A percentile compares a stretch with the other conserved stretches of the same genome.
Evolutionary conservation across 2,329 filamentous ascomycete species (phyloP).

Genomic region (Cercospora canescens): DNA sequence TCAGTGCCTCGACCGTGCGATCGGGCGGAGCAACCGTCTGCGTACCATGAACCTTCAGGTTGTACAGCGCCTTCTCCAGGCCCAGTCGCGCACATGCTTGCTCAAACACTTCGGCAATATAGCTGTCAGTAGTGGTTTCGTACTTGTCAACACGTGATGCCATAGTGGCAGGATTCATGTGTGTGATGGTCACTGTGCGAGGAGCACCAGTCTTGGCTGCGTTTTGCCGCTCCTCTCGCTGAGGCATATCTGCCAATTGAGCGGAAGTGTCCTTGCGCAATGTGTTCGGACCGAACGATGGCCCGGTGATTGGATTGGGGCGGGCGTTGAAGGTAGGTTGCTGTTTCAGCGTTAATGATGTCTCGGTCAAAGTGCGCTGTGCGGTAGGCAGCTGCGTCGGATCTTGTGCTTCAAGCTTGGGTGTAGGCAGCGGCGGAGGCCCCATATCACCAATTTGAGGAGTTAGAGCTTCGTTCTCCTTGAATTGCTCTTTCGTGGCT

Average conservation of each 20-base stretch:
- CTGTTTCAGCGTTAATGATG: slow-evolving; percentile 21
- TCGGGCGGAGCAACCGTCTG: slow-evolving; percentile 75
- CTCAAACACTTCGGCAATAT: slow-evolving; percentile 79
- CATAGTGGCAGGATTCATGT: slow-evolving; percentile 65
- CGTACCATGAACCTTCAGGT: slow-evolving; percentile 74
- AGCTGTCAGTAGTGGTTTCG: slow-evolving; percentile 77
- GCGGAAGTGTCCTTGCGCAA: slow-evolving; percentile 47
- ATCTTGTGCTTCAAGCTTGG: slow-evolving; percentile 13
- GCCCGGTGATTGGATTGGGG: slow-evolving; percentile 52
- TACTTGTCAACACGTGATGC: slow-evolving; percentile 70
- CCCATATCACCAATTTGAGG: slow-evolving; percentile 23
- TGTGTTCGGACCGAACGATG: slow-evolving; percentile 45
- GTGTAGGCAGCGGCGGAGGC: slow-evolving; percentile 17
- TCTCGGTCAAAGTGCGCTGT: slow-evolving; percentile 15
- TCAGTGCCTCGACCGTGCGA: slow-evolving; percentile 75
- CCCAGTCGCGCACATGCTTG: slow-evolving; percentile 74
- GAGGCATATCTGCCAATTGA: slow-evolving; percentile 40
- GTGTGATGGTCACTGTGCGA: slow-evolving; percentile 71
- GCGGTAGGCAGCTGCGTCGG: slow-evolving; percentile 9
- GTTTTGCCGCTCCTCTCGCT: slow-evolving; percentile 49
- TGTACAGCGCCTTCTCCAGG: slow-evolving; percentile 75
- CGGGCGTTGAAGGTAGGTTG: slow-evolving; percentile 41
- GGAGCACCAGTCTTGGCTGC: slow-evolving; percentile 59
- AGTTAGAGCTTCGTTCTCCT: slow-evolving; percentile 61
- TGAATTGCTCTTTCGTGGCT: slow-evolving; percentile 67